Evolutionary conservation across 2,329 filamentous ascomycete species (phyloP).

Genomic region (Tolypocladium paradoxum): DNA sequence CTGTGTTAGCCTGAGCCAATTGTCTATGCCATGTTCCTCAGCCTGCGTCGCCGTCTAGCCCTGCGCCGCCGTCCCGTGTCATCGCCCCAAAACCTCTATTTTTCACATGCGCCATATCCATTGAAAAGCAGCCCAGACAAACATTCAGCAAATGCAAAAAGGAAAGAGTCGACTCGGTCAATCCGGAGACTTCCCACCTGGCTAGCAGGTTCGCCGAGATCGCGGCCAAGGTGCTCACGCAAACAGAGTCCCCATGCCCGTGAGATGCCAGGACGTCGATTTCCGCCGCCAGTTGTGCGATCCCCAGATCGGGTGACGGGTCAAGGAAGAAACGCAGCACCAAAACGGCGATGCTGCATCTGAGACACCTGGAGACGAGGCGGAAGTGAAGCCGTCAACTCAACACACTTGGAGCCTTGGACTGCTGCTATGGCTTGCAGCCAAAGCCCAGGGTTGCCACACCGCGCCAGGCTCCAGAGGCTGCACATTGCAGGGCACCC

Average conservation of each 20-base stretch:
- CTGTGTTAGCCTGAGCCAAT: neutral
- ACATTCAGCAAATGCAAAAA: too few species aligned
- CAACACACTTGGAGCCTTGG: too few species aligned
- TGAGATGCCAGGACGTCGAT: neutral
- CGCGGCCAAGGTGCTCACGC: neutral
- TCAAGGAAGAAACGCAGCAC: neutral
- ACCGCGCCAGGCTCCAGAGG: neutral
- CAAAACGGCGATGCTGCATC: neutral
- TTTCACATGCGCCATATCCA: neutral
- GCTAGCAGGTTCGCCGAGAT: neutral
- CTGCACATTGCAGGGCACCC: neutral
- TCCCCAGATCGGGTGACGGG: neutral
- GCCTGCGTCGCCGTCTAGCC: neutral
- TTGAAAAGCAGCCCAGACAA: neutral
- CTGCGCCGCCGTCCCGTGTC: neutral
- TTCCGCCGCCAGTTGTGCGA: neutral
- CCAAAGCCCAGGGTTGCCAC: neutral
- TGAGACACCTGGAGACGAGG: neutral
- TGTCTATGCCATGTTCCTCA: neutral
- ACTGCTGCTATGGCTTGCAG: neutral
- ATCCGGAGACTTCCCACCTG: neutral
- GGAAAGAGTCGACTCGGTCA: neutral
- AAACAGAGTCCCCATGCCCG: neutral
- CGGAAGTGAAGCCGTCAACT: neutral
- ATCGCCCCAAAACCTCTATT: neutral